Conservation (phyloP, 2,329 filamentous ascomycete species). For the Talaromyces rugulosus region DNA sequence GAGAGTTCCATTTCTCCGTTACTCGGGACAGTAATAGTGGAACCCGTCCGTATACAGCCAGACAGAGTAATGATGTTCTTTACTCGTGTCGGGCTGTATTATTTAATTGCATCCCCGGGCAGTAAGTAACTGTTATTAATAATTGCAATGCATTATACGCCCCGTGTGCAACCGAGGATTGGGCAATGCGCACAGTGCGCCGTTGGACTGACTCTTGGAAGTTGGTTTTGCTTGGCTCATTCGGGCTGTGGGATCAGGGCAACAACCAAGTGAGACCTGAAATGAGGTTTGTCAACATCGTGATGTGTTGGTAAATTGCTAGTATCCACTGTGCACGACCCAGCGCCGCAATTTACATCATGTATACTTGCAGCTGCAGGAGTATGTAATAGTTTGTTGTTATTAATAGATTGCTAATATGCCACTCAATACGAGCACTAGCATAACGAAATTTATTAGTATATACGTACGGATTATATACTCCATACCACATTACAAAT, state of each 20-base stretch:
- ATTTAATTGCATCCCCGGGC: neutral
- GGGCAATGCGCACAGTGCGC: neutral
- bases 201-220: neutral
- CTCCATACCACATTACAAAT: too few species aligned
- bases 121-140: neutral
- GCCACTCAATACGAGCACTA: too few species aligned
- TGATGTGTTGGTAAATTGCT: neutral
- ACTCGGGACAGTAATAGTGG: neutral
- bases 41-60: neutral
- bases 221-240: neutral
- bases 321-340: neutral
- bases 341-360: neutral
- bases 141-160: neutral
- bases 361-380: neutral
- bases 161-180: neutral
- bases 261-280: too few species aligned
- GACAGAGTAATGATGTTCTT: neutral
- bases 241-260: neutral
- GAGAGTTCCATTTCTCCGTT: neutral
- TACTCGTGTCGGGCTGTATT: neutral
- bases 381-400: too few species aligned
- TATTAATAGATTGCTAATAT: too few species aligned
- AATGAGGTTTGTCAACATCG: neutral
- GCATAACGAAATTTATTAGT: too few species aligned
- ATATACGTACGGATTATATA: too few species aligned